Base-by-base conservation (phyloP, 495 filamentous ascomycete species). In the Rostrohypoxylon terebratum region DNA sequence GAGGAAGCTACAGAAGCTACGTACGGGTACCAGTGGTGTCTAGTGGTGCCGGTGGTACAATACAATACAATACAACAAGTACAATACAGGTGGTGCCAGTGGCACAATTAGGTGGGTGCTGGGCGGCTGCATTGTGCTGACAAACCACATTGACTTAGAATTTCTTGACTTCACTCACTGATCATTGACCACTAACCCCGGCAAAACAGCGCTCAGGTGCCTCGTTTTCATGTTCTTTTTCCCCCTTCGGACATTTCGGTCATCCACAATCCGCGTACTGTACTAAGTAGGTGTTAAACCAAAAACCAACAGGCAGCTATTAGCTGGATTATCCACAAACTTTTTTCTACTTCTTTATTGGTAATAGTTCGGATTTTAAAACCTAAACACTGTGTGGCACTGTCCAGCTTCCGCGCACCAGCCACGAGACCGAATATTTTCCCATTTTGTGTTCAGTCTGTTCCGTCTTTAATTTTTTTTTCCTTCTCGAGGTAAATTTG, bases 191-290 rank as follows among this genome's bases (percentile, higher is more conserved):
- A n/a, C 28, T 28, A 5, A 28, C 28, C 28, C 28, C 6, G 6
- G 28, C 28, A 28, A 28, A 28, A 28, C 13, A 45, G 42, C 11
- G 38, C 13, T 14, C 13, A 42, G 16, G 42, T 45, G 42, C 14
- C 55, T 59, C 58, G 42, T 63, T 20, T 14, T 2, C 3, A 28
- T 28, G 28, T 28, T 28, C 28, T 28, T 54, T 71, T 18, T 68
- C 62, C 36, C 57, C 53, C 58, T 36, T 69, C 71, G 71, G 71
- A 74, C 66, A 70, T 67, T 70, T 70, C 71, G 66, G 71, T 59
- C 71, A 60, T 70, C 59, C 14, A 69, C 25, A 38, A 38, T 38
- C 13, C 23, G 21, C 55, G 21, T 58, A 55, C 28, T 20, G 28
- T 55, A 36, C 51, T 18, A 36, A 9, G 51, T 36, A 55, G 20